Percentiles rank a stretch among this genome's conserved stretches.
Conservation (phyloP, 2,329 filamentous ascomycete species). For the Sporothrix brunneoviolacea region DNA sequence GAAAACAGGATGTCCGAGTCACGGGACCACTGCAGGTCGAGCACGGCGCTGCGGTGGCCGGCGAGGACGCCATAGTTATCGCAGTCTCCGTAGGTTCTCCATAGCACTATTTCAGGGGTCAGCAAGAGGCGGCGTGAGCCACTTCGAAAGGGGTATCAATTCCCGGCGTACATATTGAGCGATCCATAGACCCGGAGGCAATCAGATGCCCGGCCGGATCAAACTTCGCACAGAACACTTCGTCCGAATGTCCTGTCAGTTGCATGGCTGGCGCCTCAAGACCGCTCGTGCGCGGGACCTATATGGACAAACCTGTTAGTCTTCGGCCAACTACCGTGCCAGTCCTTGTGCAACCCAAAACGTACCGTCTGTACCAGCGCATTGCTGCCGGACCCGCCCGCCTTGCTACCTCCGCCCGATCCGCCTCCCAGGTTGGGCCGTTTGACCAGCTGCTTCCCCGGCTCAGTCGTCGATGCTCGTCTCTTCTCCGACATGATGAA, state of each 20-base stretch:
- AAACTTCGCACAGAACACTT: slow-evolving; percentile 87
- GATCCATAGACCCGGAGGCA: slow-evolving; percentile 92
- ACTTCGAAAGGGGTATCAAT: not conserved
- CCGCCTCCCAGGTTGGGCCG: slow-evolving; percentile 64
- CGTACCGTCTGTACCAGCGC: slow-evolving; percentile 48
- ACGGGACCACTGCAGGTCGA: slow-evolving; percentile 94
- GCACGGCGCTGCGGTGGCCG: slow-evolving; percentile 83
- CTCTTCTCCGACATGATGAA: slow-evolving; percentile 84
- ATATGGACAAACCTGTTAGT: not conserved
- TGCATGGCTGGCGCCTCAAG: slow-evolving; percentile 93
- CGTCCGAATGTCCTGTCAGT: slow-evolving; percentile 71
- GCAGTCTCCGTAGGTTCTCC: slow-evolving; percentile 87
- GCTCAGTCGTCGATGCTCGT: slow-evolving; percentile 70
- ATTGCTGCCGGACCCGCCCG: slow-evolving; percentile 32
- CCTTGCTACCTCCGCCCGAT: slow-evolving; percentile 41
- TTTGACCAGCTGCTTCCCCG: slow-evolving; percentile 80
- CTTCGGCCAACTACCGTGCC: not conserved
- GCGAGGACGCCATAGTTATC: slow-evolving; percentile 87
- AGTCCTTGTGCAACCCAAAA: not conserved
- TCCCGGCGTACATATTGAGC: slow-evolving; percentile 65
- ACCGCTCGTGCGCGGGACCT: slow-evolving; percentile 74
- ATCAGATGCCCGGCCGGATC: slow-evolving; percentile 82
- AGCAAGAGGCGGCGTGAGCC: not conserved
- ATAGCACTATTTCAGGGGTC: slow-evolving; percentile 59
- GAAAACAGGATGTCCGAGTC: slow-evolving; percentile 88